Evolutionary conservation across 257 asterid genomes (phyloP).

Genomic region (Verbena officinalis): DNA sequence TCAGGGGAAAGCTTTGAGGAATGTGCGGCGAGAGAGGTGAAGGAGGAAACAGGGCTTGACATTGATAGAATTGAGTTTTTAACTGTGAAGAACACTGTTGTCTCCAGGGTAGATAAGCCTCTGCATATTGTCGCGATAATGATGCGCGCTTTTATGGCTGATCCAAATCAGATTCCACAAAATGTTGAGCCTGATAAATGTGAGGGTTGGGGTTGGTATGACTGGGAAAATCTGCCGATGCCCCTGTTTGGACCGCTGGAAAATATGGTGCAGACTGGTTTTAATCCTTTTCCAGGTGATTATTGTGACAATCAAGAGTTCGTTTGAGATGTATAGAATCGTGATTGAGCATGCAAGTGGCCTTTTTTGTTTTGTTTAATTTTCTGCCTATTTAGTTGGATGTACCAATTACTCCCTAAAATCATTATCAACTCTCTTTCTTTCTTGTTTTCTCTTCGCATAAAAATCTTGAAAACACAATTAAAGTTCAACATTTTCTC

Average conservation of each 20-base stretch:
- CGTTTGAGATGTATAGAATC: not conserved
- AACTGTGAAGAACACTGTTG: slow-evolving; percentile 47
- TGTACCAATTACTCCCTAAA: not conserved
- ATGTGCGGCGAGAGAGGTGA: slow-evolving; percentile 63
- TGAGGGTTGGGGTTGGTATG: slow-evolving; percentile 71
- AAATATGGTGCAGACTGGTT: slow-evolving; percentile 33
- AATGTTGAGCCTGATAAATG: slow-evolving; percentile 64
- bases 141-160: slow-evolving; percentile 46
- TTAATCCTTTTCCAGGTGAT: slow-evolving; percentile 40
- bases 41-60: slow-evolving; percentile 62
- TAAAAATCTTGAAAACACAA: too few species aligned
- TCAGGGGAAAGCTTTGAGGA: slow-evolving; percentile 65
- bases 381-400: not conserved
- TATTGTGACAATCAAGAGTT: not conserved
- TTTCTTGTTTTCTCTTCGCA: too few species aligned
- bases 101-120: slow-evolving; percentile 24
- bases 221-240: slow-evolving; percentile 51
- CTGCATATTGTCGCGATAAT: slow-evolving; percentile 49
- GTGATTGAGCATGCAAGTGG: not conserved
- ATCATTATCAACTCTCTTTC: too few species aligned
- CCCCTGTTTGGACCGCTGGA: slow-evolving; percentile 49
- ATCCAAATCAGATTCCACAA: slow-evolving; percentile 36
- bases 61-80: slow-evolving; percentile 37
- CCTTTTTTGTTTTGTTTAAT: too few species aligned
- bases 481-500: too few species aligned